Percentiles rank a stretch among this genome's conserved stretches.
These are phyloP conservation scores for Globisporangium echinulatum DNA, from an alignment of 352 stramenopile genomes.

Conservation along the genomic window DNA sequence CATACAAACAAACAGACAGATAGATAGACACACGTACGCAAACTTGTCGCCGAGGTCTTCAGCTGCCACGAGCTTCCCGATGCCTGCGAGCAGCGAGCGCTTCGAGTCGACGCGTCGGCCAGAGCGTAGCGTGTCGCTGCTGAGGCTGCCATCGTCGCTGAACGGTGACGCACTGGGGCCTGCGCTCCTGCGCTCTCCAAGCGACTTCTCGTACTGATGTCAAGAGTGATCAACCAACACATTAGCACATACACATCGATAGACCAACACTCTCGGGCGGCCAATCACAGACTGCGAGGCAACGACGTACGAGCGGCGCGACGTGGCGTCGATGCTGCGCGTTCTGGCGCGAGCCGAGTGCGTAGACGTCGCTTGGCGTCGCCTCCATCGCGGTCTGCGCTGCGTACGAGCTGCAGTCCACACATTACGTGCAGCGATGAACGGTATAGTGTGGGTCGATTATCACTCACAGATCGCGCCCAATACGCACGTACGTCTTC, in stretches of 20 bases:
- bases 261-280: not conserved
- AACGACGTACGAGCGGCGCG: constrained; percentile 35
- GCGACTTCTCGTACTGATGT: constrained; percentile 24
- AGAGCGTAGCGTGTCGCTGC: constrained; percentile 22
- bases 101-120: constrained; percentile 40
- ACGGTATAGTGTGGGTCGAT: no score
- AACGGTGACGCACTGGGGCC: constrained; percentile 5
- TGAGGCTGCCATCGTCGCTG: constrained; percentile 2
- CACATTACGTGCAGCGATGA: no score
- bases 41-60: constrained; percentile 38
- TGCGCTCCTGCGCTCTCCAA: constrained; percentile 3
- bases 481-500: constrained; percentile 49
- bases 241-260: not conserved
- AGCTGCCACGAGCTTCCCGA: constrained; percentile 62
- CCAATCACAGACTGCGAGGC: no score
- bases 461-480: no score
- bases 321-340: constrained; percentile 61
- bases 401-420: constrained; percentile 40
- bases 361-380: constrained; percentile 16
- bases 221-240: no score
- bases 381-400: constrained; percentile 49
- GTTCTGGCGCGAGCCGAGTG: constrained; percentile 32
- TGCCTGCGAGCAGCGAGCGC: constrained; percentile 64
- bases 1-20: not conserved
- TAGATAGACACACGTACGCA: constrained; percentile 18